These are phyloP conservation scores for Cordyceps javanica DNA, from an alignment of 2,329 filamentous ascomycete genomes.

Conservation along the genomic window DNA sequence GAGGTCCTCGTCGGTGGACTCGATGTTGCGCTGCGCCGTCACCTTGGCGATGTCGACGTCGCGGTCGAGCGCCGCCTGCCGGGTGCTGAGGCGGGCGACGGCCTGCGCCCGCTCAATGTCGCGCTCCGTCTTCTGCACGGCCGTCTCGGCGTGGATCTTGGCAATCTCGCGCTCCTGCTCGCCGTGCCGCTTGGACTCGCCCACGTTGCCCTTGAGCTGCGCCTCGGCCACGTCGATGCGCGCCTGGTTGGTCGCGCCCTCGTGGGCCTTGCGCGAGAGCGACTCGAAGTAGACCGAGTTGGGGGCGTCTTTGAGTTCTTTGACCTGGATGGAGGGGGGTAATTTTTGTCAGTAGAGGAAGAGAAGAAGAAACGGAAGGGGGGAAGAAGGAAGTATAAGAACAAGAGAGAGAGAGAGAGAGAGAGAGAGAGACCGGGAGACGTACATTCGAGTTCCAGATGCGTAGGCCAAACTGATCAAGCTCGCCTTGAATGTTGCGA, in stretches of 20 bases:
- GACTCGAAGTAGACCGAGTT: constrained; percentile 79
- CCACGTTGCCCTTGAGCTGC: constrained; percentile 62
- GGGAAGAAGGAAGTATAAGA: background rate
- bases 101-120: constrained; percentile 76
- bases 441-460: constrained; percentile 61
- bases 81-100: constrained; percentile 67
- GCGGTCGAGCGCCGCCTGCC: constrained; percentile 64
- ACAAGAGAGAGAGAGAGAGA: background rate
- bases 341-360: background rate
- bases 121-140: constrained; percentile 76
- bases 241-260: constrained; percentile 78
- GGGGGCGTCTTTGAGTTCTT: constrained; percentile 78
- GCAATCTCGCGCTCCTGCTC: constrained; percentile 80
- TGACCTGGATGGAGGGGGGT: constrained; percentile 37
- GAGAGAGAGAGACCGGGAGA: background rate
- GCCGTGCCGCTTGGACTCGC: constrained; percentile 71
- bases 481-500: constrained; percentile 69
- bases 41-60: constrained; percentile 73
- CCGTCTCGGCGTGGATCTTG: constrained; percentile 81
- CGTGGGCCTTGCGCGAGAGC: constrained; percentile 75
- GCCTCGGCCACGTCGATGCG: constrained; percentile 60
- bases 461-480: constrained; percentile 72
- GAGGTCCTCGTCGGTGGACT: constrained; percentile 73
- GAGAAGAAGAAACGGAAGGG: no score
- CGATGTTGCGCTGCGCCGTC: constrained; percentile 63